Evolutionary conservation across 106 monocot genomes (phyloP).

Genomic region (Allium cepa): DNA sequence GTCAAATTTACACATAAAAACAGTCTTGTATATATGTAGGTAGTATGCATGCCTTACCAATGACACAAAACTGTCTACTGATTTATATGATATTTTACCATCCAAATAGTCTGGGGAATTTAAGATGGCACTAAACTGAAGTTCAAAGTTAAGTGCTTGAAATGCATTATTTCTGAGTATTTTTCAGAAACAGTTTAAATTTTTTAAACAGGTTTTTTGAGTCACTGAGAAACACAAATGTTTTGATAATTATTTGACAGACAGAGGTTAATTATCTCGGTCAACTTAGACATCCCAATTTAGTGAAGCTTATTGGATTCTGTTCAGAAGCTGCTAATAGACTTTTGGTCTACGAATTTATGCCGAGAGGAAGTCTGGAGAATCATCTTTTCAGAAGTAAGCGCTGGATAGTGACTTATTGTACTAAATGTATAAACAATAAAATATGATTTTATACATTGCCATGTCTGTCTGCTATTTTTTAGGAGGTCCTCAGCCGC

Average conservation of each 20-base stretch:
- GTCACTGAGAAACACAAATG: neutral
- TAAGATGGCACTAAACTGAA: no score
- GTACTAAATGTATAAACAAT: neutral
- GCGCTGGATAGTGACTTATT: neutral
- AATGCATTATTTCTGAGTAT: no score
- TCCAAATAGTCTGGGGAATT: no score
- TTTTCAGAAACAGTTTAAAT: no score
- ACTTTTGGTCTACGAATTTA: constrained; percentile 39
- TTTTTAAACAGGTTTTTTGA: no score
- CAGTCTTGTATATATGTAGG: no score
- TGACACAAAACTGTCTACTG: no score
- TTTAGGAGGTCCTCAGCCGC: constrained; percentile 33
- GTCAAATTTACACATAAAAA: no score
- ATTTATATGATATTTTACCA: no score
- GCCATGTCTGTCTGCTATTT: neutral
- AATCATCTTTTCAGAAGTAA: constrained; percentile 41
- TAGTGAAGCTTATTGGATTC: constrained; percentile 36
- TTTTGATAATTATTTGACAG: constrained; percentile 9
- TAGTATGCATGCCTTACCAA: no score
- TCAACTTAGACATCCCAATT: constrained; percentile 30
- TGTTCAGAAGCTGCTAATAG: constrained; percentile 28
- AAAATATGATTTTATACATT: neutral
- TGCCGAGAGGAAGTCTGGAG: constrained; percentile 39
- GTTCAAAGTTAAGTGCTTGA: no score
- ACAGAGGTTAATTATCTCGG: constrained; percentile 34